Conservation (phyloP, 139 green algal species). For the Pleodorina starrii region DNA sequence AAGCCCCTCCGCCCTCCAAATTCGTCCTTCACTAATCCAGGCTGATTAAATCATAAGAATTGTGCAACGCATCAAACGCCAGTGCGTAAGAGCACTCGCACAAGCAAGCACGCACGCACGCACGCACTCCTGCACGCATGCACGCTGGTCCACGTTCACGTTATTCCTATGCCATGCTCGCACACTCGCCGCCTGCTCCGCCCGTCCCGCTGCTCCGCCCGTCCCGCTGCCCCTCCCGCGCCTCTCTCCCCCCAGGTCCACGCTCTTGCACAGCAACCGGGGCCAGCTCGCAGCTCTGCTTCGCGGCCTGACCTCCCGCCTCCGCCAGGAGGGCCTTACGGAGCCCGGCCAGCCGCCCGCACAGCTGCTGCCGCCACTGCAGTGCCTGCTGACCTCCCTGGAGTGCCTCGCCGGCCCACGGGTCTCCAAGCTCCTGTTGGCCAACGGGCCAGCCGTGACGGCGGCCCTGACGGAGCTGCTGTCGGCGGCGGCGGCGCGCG, state of each 20-base stretch:
- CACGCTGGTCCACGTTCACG: no score
- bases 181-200: no score
- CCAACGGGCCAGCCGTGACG: background rate
- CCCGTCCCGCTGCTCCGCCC: no score
- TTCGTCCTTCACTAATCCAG: no score
- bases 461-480: background rate
- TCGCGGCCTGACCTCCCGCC: background rate
- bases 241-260: slow-evolving; percentile 10
- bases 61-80: no score
- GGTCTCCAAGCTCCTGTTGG: background rate
- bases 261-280: background rate
- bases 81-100: no score
- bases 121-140: no score
- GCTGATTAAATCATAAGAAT: no score
- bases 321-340: background rate
- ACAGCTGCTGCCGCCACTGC: slow-evolving; percentile 10
- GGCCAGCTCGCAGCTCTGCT: slow-evolving; percentile 8
- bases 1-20: no score
- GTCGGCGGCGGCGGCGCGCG: background rate
- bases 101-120: no score
- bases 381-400: slow-evolving; percentile 35
- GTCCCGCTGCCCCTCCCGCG: no score
- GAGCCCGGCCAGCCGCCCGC: background rate
- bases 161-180: no score
- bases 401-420: slow-evolving; percentile 18